Evolutionary conservation across 2,329 filamentous ascomycete genomes (phyloP), one percentile per base, ranked within the genome.

Genomic region (Diaporthe velutina): DNA sequence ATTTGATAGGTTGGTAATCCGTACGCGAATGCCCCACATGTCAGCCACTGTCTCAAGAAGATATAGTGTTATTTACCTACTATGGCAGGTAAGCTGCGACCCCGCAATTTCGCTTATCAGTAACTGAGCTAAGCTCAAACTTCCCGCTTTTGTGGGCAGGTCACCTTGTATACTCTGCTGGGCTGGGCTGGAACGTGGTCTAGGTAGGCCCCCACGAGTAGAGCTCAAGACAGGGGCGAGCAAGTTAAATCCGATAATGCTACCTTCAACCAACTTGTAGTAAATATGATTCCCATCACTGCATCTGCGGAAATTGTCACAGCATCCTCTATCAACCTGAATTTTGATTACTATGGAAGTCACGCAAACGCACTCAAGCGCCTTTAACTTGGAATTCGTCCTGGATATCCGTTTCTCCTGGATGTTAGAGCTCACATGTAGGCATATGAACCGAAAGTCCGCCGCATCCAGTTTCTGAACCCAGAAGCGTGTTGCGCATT

Each of bases 81-180:
- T 12, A 4, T 55, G 52, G 52, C 28, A 12, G 12, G 52, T 12
- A 9, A 15, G 10, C 12, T 15, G 12, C 8, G 22, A 19, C 52
- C 52, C 52, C 17, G 52, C 52, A 55, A 55, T 55, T 55, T 55
- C 7, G 30, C 54, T 57, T 57, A 57, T 57, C 54, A 57, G 30
- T 35, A n/a, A 8, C 54, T 35, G 8, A 35, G 30, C 17, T 38
- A 57, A 57, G 30, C 54, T 57, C 30, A n/a, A 35, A 57, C 17
- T 55, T 55, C 28, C 52, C 28, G 50, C 9, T 28, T 28, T 28
- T 54, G 22, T 28, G 28, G 52, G 50, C 50, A 52, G 12, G 50
- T 52, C n/a, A 28, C 50, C 50, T 10, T 52, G 50, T 52, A 52
- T 52, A n/a, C n/a, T 5, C 50, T 52, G n/a, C n/a, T n/a, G n/a